Evolutionary conservation across 2,329 filamentous ascomycete species (phyloP).

Genomic region (Lasiodiplodia sp.): DNA sequence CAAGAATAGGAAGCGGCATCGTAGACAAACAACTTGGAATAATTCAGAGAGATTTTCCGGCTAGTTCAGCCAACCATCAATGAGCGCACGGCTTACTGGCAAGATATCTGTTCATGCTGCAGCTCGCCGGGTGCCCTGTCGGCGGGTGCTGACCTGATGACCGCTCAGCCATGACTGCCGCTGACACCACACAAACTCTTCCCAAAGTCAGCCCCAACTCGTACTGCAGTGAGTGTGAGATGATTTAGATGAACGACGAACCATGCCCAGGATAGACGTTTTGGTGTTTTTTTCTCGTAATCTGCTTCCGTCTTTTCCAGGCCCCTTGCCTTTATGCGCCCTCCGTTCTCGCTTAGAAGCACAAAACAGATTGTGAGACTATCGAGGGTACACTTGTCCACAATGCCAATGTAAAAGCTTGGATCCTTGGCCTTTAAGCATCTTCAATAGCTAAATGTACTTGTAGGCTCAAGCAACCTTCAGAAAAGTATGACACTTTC

Average conservation of each 20-base stretch:
- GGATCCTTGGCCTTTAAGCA: background rate
- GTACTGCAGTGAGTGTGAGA: no score
- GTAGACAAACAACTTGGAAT: background rate
- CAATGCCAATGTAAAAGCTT: background rate
- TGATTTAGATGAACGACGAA: no score
- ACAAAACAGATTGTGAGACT: background rate
- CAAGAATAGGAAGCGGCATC: background rate
- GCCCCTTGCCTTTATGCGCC: no score
- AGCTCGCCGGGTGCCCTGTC: background rate
- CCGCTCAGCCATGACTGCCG: no score
- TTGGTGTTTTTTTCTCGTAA: no score
- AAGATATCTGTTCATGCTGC: background rate
- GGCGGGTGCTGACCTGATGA: background rate
- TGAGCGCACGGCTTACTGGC: background rate
- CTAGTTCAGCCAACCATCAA: no score
- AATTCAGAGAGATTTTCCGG: background rate
- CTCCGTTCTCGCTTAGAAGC: no score
- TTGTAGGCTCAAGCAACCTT: conserved; percentile 72
- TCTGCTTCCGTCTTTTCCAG: no score
- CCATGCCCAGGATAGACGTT: no score
- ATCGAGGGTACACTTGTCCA: background rate
- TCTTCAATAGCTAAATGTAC: background rate
- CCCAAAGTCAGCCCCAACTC: no score
- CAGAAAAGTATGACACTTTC: conserved; percentile 77
- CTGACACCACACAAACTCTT: no score